These are phyloP conservation scores for Chaetomidium leptoderma DNA, from an alignment of 495 filamentous ascomycete genomes.

Conservation along the genomic window DNA sequence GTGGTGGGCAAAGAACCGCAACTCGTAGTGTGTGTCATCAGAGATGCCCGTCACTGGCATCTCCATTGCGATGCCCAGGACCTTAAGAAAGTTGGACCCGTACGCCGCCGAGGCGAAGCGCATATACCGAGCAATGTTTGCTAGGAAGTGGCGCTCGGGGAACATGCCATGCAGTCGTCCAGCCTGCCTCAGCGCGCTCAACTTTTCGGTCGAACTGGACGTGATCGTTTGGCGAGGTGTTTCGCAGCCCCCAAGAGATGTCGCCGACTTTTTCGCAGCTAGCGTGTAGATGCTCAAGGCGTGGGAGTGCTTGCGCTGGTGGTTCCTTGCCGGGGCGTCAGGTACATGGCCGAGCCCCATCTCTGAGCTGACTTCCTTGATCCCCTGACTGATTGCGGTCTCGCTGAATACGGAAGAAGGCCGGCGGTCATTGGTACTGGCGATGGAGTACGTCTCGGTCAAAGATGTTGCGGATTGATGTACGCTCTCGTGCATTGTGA, in stretches of 20 bases:
- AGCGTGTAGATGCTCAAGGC: conserved; percentile 67
- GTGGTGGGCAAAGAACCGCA: conserved; percentile 68
- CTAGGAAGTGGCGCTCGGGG: conserved; percentile 60
- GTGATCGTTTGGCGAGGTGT: conserved; percentile 46
- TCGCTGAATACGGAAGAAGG: conserved; percentile 15
- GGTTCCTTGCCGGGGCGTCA: conserved; percentile 18
- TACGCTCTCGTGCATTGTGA: conserved; percentile 50
- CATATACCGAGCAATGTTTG: conserved; percentile 70
- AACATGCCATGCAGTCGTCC: conserved; percentile 62
- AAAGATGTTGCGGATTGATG: conserved; percentile 56
- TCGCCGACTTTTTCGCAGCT: conserved; percentile 58
- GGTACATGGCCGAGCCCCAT: conserved; percentile 7
- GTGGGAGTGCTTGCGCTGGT: conserved; percentile 38
- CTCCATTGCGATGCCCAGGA: conserved; percentile 60
- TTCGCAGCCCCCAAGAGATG: conserved; percentile 56
- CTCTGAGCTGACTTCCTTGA: conserved; percentile 11
- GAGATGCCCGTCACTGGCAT: conserved; percentile 44
- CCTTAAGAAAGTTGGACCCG: conserved; percentile 63
- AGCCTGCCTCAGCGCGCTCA: conserved; percentile 52
- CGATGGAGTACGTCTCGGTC: conserved; percentile 57
- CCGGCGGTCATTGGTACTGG: conserved; percentile 35
- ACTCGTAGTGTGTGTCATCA: conserved; percentile 57
- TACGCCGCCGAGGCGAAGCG: conserved; percentile 76
- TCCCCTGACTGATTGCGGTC: not conserved
- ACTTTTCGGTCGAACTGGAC: conserved; percentile 52